Percentiles rank a stretch among this genome's conserved stretches.
These are phyloP conservation scores for Daldinia grandis DNA, from an alignment of 495 filamentous ascomycete species.

Conservation along the genomic window DNA sequence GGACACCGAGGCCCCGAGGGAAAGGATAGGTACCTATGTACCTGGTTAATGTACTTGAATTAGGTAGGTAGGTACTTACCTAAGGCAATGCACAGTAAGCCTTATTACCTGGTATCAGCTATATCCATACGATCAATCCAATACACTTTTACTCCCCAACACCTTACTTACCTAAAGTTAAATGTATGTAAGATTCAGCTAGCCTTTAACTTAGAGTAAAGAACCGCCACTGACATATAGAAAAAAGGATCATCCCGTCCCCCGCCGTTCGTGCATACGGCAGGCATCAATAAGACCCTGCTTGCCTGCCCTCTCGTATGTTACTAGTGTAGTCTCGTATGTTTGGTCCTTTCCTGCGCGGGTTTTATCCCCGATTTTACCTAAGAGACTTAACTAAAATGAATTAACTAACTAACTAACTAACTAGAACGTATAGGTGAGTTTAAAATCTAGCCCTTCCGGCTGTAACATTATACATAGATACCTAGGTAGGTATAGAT, in stretches of 20 bases:
- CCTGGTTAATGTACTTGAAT: too few species aligned
- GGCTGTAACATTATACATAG: not conserved
- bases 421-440: not conserved
- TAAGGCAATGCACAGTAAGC: not conserved
- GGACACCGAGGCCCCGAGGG: conserved; percentile 32
- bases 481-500: too few species aligned
- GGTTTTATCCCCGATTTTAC: conserved; percentile 5
- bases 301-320: not conserved
- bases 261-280: conserved; percentile 1
- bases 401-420: too few species aligned
- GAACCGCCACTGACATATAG: not conserved
- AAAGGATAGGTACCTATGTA: not conserved
- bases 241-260: not conserved
- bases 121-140: not conserved
- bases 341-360: not conserved
- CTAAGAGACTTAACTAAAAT: not conserved
- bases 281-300: not conserved
- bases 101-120: not conserved
- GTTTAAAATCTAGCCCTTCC: not conserved
- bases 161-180: not conserved
- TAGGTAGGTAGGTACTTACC: not conserved
- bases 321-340: conserved; percentile 1
- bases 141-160: not conserved
- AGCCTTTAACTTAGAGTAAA: not conserved
- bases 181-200: not conserved